phyloP scores from a whole-genome alignment of 306 rosid genomes.

The Malus asiatica region DNA sequence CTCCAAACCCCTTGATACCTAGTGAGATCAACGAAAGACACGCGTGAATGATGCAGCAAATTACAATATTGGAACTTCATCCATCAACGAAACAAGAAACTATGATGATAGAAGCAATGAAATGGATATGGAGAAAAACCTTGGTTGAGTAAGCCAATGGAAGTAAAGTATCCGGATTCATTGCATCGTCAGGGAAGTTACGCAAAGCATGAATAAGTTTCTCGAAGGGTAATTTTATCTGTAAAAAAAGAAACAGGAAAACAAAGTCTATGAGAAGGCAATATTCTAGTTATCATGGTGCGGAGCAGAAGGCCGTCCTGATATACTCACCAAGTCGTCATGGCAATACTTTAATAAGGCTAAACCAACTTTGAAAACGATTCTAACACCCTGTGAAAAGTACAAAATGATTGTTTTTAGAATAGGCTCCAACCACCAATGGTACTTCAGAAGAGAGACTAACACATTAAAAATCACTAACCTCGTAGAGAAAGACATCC shows the following conservation, averaged over 20 bases:
- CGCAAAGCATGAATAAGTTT: slow-evolving; percentile 89
- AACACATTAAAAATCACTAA: slow-evolving; percentile 26
- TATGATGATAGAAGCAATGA: not conserved
- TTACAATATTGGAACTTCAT: not conserved
- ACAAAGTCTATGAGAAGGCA: slow-evolving; percentile 8
- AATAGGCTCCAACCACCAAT: slow-evolving; percentile 6
- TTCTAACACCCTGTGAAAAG: slow-evolving; percentile 70
- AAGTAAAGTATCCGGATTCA: slow-evolving; percentile 80
- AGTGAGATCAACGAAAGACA: slow-evolving; percentile 5
- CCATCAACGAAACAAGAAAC: not conserved
- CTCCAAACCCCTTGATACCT: slow-evolving; percentile 77
- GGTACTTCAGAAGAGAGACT: slow-evolving; percentile 4
- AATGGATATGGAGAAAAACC: slow-evolving; percentile 30
- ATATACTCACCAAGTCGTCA: slow-evolving; percentile 83
- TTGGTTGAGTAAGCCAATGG: slow-evolving; percentile 90
- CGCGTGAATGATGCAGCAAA: not conserved
- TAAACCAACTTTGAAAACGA: slow-evolving; percentile 90
- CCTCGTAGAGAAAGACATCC: slow-evolving; percentile 97
- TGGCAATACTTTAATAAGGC: slow-evolving; percentile 90
- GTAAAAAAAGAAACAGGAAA: slow-evolving; percentile 13
- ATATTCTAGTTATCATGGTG: not conserved
- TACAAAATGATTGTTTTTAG: not conserved
- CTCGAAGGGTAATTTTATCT: slow-evolving; percentile 93
- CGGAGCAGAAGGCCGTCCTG: slow-evolving; percentile 6
- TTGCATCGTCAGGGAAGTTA: slow-evolving; percentile 83